A percentile compares a stretch with the other conserved stretches of the same genome.
Conservation (phyloP, 805 yeast species). For the Candida khao-thaluensis region DNA sequence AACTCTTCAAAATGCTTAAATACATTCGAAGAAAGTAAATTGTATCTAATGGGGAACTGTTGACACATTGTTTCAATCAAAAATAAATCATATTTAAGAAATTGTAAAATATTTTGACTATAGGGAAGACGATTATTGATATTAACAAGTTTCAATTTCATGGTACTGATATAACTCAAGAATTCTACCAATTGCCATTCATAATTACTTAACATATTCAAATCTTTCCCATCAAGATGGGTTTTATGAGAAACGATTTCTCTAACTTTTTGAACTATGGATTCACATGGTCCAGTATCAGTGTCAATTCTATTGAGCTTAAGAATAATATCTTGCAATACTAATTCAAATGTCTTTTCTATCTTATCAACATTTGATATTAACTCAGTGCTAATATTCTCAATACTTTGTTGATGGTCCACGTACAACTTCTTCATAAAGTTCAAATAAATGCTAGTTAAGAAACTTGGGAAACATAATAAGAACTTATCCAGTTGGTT, state of each 20-base stretch:
- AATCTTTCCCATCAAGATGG: neutral
- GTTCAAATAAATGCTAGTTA: conserved; percentile 7
- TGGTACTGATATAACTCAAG: conserved; percentile 9
- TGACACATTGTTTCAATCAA: conserved; percentile 14
- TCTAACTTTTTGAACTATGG: conserved; percentile 7
- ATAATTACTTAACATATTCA: conserved; percentile 5
- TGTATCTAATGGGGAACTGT: conserved; percentile 11
- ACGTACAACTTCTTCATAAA: conserved; percentile 4
- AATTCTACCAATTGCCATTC: conserved; percentile 17
- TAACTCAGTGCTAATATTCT: neutral
- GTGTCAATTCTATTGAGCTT: conserved; percentile 1
- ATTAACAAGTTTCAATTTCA: conserved; percentile 11
- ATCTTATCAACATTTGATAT: conserved; percentile 4
- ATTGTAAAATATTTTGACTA: conserved; percentile 9
- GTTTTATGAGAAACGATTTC: conserved; percentile 5
- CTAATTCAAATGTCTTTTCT: conserved; percentile 1
- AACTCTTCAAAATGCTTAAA: conserved; percentile 12
- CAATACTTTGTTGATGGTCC: conserved; percentile 1
- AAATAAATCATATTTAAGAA: conserved; percentile 13
- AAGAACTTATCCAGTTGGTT: conserved; percentile 15
- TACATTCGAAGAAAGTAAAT: conserved; percentile 9
- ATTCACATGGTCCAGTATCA: neutral
- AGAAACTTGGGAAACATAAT: conserved; percentile 19
- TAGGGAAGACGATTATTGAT: conserved; percentile 3
- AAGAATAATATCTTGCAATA: neutral